Percentiles rank a stretch among this genome's conserved stretches.
These are phyloP conservation scores for Lactifluus rugatus DNA, from an alignment of 768 basidiomycete genomes.

Conservation along the genomic window DNA sequence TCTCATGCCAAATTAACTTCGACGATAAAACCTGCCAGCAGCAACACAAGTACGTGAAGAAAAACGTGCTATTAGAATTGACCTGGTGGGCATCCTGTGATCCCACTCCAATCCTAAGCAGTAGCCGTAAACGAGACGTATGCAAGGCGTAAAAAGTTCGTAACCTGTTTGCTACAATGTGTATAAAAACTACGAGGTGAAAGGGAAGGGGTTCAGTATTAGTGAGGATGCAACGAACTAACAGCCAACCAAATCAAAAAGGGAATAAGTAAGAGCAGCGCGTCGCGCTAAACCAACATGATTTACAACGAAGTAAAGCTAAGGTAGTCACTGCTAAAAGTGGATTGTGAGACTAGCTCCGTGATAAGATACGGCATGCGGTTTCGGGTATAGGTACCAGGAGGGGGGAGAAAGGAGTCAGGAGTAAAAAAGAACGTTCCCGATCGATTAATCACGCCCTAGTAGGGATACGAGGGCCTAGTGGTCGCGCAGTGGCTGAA, in stretches of 20 bases:
- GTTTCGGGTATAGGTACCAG: slow-evolving; percentile 18
- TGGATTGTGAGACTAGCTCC: slow-evolving; percentile 18
- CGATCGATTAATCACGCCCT: slow-evolving; percentile 14
- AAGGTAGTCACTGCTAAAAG: slow-evolving; percentile 17
- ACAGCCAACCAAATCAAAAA: slow-evolving; percentile 12
- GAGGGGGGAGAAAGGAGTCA: not conserved
- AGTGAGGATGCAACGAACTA: not conserved
- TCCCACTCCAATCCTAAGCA: slow-evolving; percentile 8
- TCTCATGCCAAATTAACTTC: not conserved
- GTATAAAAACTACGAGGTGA: slow-evolving; percentile 7
- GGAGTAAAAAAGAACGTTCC: slow-evolving; percentile 5
- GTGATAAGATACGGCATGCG: slow-evolving; percentile 19
- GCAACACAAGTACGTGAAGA: not conserved
- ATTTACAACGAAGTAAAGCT: slow-evolving; percentile 19
- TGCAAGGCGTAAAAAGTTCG: slow-evolving; percentile 15
- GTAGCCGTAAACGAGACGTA: slow-evolving; percentile 14
- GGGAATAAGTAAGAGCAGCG: slow-evolving; percentile 21
- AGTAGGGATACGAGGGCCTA: slow-evolving; percentile 16
- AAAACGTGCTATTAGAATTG: slow-evolving; percentile 15
- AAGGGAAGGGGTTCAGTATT: slow-evolving; percentile 14
- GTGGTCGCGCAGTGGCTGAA: slow-evolving; percentile 11
- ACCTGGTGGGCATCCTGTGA: slow-evolving; percentile 15
- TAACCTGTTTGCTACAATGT: slow-evolving; percentile 19
- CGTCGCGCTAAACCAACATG: slow-evolving; percentile 6
- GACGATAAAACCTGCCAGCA: not conserved